Evolutionary conservation across 352 stramenopile genomes (phyloP).

Genomic region (Phytophthora sp.): DNA sequence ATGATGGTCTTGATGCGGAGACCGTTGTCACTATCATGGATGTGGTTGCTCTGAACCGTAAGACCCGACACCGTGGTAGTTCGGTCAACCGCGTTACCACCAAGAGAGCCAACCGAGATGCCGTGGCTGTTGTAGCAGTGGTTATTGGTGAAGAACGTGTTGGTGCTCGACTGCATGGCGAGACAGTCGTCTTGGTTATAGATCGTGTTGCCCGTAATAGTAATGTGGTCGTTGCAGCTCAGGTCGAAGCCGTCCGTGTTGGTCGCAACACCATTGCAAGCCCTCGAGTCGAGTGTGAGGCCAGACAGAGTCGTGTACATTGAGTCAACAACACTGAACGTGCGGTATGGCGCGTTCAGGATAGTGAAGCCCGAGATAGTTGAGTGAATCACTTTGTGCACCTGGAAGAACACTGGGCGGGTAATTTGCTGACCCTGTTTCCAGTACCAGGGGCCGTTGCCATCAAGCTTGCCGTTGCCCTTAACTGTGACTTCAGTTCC

Average conservation of each 20-base stretch:
- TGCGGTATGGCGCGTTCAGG: constrained; percentile 32
- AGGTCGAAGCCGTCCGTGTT: constrained; percentile 24
- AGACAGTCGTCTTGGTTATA: constrained; percentile 27
- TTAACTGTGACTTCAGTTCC: constrained; percentile 38
- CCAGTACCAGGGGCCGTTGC: constrained; percentile 48
- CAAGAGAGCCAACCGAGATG: constrained; percentile 43
- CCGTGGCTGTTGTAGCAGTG: constrained; percentile 20
- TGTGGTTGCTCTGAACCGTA: constrained; percentile 34
- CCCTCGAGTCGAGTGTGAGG: constrained; percentile 20
- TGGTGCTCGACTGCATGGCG: constrained; percentile 26
- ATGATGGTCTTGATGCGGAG: constrained; percentile 31
- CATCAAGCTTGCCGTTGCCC: constrained; percentile 43
- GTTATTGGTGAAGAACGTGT: constrained; percentile 29
- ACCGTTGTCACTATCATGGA: constrained; percentile 33
- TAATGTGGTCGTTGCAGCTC: constrained; percentile 17
- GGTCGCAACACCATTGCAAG: constrained; percentile 11
- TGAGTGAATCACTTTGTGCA: constrained; percentile 31
- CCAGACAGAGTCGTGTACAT: constrained; percentile 26
- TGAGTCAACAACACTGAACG: constrained; percentile 31
- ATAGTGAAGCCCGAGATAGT: constrained; percentile 39
- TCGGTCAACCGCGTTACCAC: constrained; percentile 43
- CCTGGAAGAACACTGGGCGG: constrained; percentile 45
- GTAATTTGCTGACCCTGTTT: constrained; percentile 33
- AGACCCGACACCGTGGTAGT: constrained; percentile 34
- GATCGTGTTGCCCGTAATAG: constrained; percentile 25